phyloP scores from a whole-genome alignment of 495 filamentous ascomycete species.

The Aspergillus affinis region DNA sequence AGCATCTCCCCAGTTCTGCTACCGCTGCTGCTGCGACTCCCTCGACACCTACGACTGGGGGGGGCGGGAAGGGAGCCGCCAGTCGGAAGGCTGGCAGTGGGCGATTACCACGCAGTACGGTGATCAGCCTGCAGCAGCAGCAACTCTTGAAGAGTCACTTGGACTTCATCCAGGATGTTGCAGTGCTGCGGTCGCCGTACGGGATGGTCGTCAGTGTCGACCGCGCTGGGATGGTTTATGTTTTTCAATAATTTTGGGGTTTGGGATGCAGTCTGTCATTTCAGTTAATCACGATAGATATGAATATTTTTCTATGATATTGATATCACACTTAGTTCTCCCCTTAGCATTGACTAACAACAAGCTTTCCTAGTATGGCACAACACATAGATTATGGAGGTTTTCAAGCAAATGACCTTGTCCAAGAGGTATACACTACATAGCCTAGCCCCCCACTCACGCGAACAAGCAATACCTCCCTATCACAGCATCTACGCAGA shows the following conservation, averaged over 20 bases:
- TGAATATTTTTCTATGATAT: too few species aligned
- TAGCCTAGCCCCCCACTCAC: too few species aligned
- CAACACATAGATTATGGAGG: too few species aligned
- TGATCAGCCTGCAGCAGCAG: conserved; percentile 86
- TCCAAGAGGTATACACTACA: too few species aligned
- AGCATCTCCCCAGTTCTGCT: conserved; percentile 58
- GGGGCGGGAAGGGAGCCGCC: conserved; percentile 23
- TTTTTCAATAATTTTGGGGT: conserved; percentile 61
- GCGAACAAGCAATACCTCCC: too few species aligned
- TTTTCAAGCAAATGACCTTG: too few species aligned
- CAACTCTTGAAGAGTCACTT: conserved; percentile 81
- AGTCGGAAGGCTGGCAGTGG: conserved; percentile 39
- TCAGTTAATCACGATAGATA: too few species aligned
- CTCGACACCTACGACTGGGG: conserved; percentile 9
- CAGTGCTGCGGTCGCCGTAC: conserved; percentile 83
- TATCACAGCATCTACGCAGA: too few species aligned
- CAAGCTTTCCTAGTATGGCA: too few species aligned
- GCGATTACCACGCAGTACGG: conserved; percentile 71
- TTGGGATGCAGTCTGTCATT: not conserved
- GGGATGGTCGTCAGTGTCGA: conserved; percentile 91
- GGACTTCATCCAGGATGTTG: conserved; percentile 85
- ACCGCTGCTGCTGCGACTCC: conserved; percentile 21
- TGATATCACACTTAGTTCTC: too few species aligned
- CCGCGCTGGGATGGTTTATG: conserved; percentile 86
- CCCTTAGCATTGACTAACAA: too few species aligned